Percentiles rank a stretch among this genome's conserved stretches.
phyloP scores from a whole-genome alignment of 75 land plant species.

The Cunninghamia lanceolata region DNA sequence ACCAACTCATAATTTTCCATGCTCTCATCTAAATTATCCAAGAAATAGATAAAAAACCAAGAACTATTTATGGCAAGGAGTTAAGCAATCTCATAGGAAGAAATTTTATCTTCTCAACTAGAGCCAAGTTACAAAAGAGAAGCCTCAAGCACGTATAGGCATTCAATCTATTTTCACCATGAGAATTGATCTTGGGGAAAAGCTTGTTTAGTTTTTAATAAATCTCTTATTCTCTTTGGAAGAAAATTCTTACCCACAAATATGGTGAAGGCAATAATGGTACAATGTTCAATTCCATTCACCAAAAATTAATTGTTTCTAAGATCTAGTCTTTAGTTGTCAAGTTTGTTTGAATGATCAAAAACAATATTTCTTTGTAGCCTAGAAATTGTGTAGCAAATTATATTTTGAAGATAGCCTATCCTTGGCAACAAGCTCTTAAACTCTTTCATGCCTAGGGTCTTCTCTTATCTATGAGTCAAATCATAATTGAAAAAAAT shows the following conservation, averaged over 20 bases:
- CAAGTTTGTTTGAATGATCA: too few species aligned
- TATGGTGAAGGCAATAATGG: background rate
- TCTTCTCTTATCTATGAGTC: background rate
- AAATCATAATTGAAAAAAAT: too few species aligned
- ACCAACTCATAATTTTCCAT: background rate
- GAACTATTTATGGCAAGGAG: background rate
- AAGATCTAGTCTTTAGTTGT: background rate
- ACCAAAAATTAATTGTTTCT: too few species aligned
- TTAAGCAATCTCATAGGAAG: background rate
- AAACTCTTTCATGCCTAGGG: too few species aligned
- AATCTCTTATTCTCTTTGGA: background rate
- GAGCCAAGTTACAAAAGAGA: background rate
- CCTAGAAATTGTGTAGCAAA: background rate
- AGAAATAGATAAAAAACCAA: background rate
- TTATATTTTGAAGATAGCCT: background rate
- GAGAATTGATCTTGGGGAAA: background rate
- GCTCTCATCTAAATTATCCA: background rate
- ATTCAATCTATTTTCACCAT: background rate
- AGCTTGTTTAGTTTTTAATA: background rate
- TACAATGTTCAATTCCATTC: background rate
- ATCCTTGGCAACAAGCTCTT: background rate
- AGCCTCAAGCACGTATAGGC: background rate
- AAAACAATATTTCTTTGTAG: background rate
- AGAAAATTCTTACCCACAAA: too few species aligned
- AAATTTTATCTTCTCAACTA: background rate